Evolutionary conservation across 768 basidiomycete genomes (phyloP), one percentile per base, ranked within the genome.

Genomic region (Pleurotus platypus): DNA sequence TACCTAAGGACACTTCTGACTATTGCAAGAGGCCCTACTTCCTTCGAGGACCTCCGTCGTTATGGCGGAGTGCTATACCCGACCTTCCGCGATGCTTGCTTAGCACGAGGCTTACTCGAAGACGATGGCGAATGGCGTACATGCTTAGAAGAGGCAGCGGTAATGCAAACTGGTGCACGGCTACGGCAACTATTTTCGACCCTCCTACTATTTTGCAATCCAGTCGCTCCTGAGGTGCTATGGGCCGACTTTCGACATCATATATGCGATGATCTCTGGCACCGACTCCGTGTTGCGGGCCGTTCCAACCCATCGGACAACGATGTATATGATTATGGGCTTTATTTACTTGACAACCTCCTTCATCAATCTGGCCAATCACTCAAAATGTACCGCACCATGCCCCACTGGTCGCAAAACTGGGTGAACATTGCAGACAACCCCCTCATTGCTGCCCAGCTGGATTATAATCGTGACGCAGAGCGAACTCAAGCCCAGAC

Each of bases 111-210:
- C 1, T 69, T 83, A 0, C 65, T 83, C 3, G 70, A 78, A 18
- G 73, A 80, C 71, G 75, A 83, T 62, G 62, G 61, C 15, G 79
- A 83, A 60, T 82, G 77, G 75, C n/a, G 63, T 0, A 57, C 59
- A 6, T 81, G 79, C 61, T 57, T 83, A 0, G 5, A 63, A n/a
- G 78, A 83, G 11, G 78, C 75, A 39, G 58, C 64, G 11, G 35
- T 53, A 0, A 77, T 81, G 62, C 65, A 70, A 24, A 75, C 69
- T 26, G 78, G 78, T 0, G 8, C 8, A 8, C 64, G 64, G 5
- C 63, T 81, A 0, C 62, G 71, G 0, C 49, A 60, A 4, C 68
- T 81, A 0, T 83, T 83, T 66, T 69, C 66, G 0, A 72, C 69
- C 8, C 71, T 82, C 12, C 66, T 82, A 1, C 8, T 60, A 0